Conservation (phyloP, 305 asterid species). For the Lippia alba region DNA sequence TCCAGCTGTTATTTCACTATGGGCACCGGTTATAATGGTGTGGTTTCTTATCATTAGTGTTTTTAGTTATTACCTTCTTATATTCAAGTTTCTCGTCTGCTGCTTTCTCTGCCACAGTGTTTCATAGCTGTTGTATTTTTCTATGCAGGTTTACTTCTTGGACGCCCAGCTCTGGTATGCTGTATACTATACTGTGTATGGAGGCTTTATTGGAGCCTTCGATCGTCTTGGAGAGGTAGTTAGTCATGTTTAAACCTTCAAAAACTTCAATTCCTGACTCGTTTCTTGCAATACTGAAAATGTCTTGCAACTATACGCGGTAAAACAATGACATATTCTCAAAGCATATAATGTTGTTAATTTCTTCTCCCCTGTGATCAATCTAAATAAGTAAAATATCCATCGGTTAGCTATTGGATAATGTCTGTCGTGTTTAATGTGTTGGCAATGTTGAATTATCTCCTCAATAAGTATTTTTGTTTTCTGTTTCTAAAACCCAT, state of each 20-base stretch:
- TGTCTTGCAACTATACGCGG: constrained; percentile 3
- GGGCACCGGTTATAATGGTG: constrained; percentile 91
- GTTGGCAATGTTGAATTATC: constrained; percentile 19
- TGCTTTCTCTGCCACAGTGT: constrained; percentile 18
- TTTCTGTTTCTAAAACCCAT: constrained; percentile 26
- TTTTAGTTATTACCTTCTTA: constrained; percentile 23
- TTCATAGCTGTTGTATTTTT: constrained; percentile 34
- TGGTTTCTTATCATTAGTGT: constrained; percentile 40
- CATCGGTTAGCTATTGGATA: constrained; percentile 32
- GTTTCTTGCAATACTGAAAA: constrained; percentile 14
- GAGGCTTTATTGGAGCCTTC: constrained; percentile 94
- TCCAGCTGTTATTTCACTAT: constrained; percentile 76
- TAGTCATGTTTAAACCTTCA: constrained; percentile 26
- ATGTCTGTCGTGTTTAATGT: constrained; percentile 14
- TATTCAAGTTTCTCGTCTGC: constrained; percentile 14
- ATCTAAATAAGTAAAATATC: constrained; percentile 11
- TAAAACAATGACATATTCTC: constrained; percentile 9
- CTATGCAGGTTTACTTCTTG: constrained; percentile 91
- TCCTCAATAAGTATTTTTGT: constrained; percentile 28
- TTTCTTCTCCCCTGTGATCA: constrained; percentile 8
- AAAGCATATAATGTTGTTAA: constrained; percentile 6
- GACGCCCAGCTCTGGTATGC: constrained; percentile 98
- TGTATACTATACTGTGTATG: constrained; percentile 80
- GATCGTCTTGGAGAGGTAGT: constrained; percentile 98
- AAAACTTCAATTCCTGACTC: constrained; percentile 7